phyloP scores from a whole-genome alignment of 176 grass and related monocot genomes.

The Thalia dealbata region DNA sequence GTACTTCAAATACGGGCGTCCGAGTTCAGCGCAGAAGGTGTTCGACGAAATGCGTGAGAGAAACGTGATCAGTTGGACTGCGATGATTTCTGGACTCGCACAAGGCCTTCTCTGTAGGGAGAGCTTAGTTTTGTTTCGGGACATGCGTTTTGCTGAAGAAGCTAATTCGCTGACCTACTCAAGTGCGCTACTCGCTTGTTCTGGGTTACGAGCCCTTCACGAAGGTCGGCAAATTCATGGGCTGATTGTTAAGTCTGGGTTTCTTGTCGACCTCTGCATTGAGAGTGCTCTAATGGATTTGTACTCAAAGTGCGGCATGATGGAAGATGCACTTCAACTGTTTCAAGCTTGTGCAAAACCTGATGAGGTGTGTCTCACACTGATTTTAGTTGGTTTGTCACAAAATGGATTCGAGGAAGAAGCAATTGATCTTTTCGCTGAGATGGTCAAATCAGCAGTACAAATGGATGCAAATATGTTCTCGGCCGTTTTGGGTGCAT shows the following conservation, averaged over 20 bases:
- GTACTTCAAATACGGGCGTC: slow-evolving; percentile 47
- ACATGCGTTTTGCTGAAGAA: slow-evolving; percentile 36
- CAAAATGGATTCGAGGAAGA: slow-evolving; percentile 63
- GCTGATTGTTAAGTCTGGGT: slow-evolving; percentile 56
- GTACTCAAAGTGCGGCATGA: slow-evolving; percentile 78
- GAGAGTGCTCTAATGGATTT: slow-evolving; percentile 74
- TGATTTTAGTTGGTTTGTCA: slow-evolving; percentile 75
- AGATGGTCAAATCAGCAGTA: slow-evolving; percentile 33
- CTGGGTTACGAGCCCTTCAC: slow-evolving; percentile 32
- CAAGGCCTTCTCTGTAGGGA: slow-evolving; percentile 32
- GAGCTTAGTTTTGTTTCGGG: slow-evolving; percentile 45
- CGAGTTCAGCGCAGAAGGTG: slow-evolving; percentile 25
- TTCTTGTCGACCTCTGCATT: slow-evolving; percentile 42
- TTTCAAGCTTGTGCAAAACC: slow-evolving; percentile 42
- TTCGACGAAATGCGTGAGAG: slow-evolving; percentile 38
- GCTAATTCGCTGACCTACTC: slow-evolving; percentile 57
- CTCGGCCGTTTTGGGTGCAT: slow-evolving; percentile 76
- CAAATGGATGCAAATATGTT: slow-evolving; percentile 47
- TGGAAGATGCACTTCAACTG: slow-evolving; percentile 59
- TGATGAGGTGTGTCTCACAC: slow-evolving; percentile 55
- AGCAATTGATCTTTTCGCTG: slow-evolving; percentile 44
- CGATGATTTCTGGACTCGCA: slow-evolving; percentile 67
- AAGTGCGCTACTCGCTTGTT: slow-evolving; percentile 50
- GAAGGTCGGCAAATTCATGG: slow-evolving; percentile 70
- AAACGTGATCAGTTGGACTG: slow-evolving; percentile 85